Evolutionary conservation across 768 basidiomycete species (phyloP), one percentile per base, ranked within the genome.

Genomic region (Boletus sensibilis): DNA sequence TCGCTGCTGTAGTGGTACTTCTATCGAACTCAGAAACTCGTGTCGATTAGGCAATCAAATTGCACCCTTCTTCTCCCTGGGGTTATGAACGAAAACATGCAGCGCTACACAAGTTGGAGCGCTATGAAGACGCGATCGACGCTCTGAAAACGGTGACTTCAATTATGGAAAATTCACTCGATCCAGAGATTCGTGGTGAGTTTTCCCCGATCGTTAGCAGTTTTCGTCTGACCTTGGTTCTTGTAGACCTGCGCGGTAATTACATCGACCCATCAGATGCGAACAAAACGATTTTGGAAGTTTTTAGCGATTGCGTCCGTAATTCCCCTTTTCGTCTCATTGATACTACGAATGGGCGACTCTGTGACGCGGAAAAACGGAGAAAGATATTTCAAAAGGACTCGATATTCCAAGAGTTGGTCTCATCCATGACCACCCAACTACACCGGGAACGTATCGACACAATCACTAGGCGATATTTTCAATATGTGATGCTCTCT

Each of bases 401-500:
- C 46, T 41, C 53, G 0, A 21, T 46, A 23, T 63, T 66, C 13
- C 35, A 53, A 23, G 48, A 63, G 21, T 20, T 66, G 39, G 25
- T 66, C 11, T 65, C 64, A 31, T 63, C 64, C 20, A 51, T 53
- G 57, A 47, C 53, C 5, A 66, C 40, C 0, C 35, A 53, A 14
- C 16, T 46, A 34, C 37, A 60, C 27, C 23, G 4, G 29, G 48
- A 57, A 5, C 64, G 25, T 16, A 49, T 65, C 39, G 31, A 51
- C 6, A 25, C 37, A 2, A 25, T 53, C n/a, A 63, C 37, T 1
- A 35, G 6, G n/a, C 37, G 1, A 20, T 66, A 60, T 42, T 49
- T 57, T 23, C 43, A 31, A 57, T 66, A 65, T 10, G 58, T 54
- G n/a, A 65, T 65, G 64, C 53, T 66, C 12, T 66, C 65, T 9